phyloP scores from a whole-genome alignment of 495 filamentous ascomycete genomes.

The Penicillium cosmopolitanum region DNA sequence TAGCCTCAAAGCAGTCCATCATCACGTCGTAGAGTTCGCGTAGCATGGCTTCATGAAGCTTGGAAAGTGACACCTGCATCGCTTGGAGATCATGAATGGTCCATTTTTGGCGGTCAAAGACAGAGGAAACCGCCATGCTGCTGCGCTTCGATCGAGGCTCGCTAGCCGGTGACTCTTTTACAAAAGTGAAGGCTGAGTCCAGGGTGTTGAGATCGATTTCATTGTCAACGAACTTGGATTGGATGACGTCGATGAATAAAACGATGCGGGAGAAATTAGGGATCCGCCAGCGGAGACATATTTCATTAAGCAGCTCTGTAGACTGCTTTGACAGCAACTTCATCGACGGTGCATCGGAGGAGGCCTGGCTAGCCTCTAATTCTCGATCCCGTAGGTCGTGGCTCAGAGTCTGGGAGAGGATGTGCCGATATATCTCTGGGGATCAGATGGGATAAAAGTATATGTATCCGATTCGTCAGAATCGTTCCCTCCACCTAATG shows the following conservation, averaged over 20 bases:
- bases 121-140: constrained; percentile 44
- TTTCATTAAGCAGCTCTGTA: constrained; percentile 79
- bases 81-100: constrained; percentile 75
- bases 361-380: constrained; percentile 55
- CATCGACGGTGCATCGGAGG: constrained; percentile 55
- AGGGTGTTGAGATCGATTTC: constrained; percentile 80
- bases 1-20: constrained; percentile 86
- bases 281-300: constrained; percentile 87
- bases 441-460: constrained; percentile 87
- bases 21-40: constrained; percentile 86
- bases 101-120: constrained; percentile 71
- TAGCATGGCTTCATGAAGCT: constrained; percentile 79
- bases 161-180: constrained; percentile 66
- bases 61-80: constrained; percentile 73
- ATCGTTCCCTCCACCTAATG: constrained; percentile 58
- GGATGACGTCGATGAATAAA: constrained; percentile 82
- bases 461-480: constrained; percentile 63
- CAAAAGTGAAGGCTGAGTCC: constrained; percentile 77
- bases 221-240: constrained; percentile 82
- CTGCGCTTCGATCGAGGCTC: constrained; percentile 58
- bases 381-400: constrained; percentile 66
- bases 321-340: constrained; percentile 81
- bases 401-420: constrained; percentile 73
- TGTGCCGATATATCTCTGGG: constrained; percentile 75
- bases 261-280: constrained; percentile 80